A percentile compares a stretch with the other conserved stretches of the same genome.
Conservation (phyloP, 1,139 yeast genomes). For the Hansenula lynferdii region DNA sequence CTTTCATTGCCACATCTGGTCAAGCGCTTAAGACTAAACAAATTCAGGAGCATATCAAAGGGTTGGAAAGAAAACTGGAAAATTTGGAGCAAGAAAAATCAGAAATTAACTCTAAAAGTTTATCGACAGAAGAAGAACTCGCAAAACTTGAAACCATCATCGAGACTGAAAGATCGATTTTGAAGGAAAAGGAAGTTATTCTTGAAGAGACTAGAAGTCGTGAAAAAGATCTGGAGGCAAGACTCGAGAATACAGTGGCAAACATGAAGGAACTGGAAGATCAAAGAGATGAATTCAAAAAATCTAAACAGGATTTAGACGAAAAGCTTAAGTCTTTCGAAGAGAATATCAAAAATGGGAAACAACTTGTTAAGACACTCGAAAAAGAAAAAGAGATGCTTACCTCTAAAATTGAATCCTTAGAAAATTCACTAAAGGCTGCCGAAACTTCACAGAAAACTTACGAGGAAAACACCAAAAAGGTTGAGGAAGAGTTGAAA, state of each 20-base stretch:
- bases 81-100: constrained; percentile 30
- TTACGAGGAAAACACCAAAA: constrained; percentile 11
- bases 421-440: constrained; percentile 13
- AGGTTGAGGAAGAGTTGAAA: constrained; percentile 24
- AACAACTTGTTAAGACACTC: constrained; percentile 16
- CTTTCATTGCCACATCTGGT: constrained; percentile 64
- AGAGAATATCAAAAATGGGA: constrained; percentile 19
- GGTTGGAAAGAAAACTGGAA: constrained; percentile 38
- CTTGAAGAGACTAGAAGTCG: constrained; percentile 34
- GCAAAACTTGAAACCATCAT: constrained; percentile 30
- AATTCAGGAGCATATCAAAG: constrained; percentile 55
- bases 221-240: constrained; percentile 35
- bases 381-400: constrained; percentile 19
- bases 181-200: constrained; percentile 40
- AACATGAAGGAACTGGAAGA: constrained; percentile 32
- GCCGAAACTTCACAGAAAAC: constrained; percentile 15
- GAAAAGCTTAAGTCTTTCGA: constrained; percentile 19
- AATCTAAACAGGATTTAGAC: constrained; percentile 30
- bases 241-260: constrained; percentile 28
- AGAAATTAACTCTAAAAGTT: constrained; percentile 25
- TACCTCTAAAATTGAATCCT: constrained; percentile 11
- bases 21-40: constrained; percentile 51
- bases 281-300: constrained; percentile 31
- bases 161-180: constrained; percentile 32
- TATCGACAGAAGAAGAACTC: constrained; percentile 32